phyloP scores from a whole-genome alignment of 176 grass and related monocot species.

The Luzula sylvatica region DNA sequence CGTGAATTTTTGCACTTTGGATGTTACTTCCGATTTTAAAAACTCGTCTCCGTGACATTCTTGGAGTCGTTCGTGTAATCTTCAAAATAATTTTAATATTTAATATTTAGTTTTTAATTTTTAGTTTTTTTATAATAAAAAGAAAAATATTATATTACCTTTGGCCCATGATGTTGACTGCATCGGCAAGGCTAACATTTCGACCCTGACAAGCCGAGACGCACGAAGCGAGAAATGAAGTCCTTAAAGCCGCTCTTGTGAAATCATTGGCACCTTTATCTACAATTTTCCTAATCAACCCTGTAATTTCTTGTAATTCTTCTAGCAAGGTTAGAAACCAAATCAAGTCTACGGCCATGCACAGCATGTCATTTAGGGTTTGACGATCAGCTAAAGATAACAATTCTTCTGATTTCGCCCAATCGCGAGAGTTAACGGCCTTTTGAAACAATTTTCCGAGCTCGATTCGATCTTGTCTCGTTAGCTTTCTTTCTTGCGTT shows the following conservation, averaged over 20 bases:
- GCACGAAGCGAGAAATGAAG: constrained; percentile 81
- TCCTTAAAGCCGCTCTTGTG: constrained; percentile 69
- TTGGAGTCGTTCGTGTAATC: constrained; percentile 79
- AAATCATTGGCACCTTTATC: constrained; percentile 66
- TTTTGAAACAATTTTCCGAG: constrained; percentile 63
- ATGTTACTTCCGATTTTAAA: constrained; percentile 77
- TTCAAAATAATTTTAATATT: constrained; percentile 24
- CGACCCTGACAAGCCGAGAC: constrained; percentile 80
- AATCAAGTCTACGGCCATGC: constrained; percentile 68
- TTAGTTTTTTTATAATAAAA: not conserved
- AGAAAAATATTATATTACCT: constrained; percentile 38
- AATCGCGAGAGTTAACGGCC: constrained; percentile 55
- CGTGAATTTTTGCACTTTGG: constrained; percentile 91
- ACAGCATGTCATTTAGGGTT: constrained; percentile 80
- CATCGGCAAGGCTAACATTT: constrained; percentile 60
- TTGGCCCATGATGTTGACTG: constrained; percentile 82
- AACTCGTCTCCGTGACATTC: constrained; percentile 88
- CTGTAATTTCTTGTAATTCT: constrained; percentile 48
- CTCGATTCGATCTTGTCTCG: constrained; percentile 61
- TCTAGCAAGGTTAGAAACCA: constrained; percentile 77
- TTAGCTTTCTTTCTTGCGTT: constrained; percentile 65
- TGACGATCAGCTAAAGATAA: constrained; percentile 47
- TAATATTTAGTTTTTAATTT: too few species aligned
- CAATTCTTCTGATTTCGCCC: constrained; percentile 43
- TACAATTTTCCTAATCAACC: constrained; percentile 76